phyloP scores from a whole-genome alignment of 2,329 filamentous ascomycete species.

The Hansfordia pulvinata region DNA sequence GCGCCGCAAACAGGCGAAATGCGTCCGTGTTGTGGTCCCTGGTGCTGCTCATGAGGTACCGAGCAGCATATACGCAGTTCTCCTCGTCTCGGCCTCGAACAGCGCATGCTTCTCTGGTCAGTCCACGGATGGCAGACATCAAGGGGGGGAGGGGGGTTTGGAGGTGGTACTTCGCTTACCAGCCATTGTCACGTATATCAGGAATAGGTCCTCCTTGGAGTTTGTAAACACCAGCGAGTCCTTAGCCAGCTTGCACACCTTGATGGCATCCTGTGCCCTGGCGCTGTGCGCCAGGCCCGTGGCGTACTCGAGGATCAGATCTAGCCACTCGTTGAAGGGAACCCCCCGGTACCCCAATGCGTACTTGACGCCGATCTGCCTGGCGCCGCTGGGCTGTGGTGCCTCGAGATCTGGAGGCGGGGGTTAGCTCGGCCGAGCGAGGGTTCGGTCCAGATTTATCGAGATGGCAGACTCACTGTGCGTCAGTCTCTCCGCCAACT shows the following conservation, averaged over 20 bases:
- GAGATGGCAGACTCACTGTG: constrained; percentile 27
- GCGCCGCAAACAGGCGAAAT: constrained; percentile 67
- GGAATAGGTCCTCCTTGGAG: constrained; percentile 49
- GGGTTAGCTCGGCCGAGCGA: not conserved
- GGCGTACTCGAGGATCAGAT: constrained; percentile 80
- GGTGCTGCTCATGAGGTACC: constrained; percentile 75
- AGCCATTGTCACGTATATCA: constrained; percentile 68
- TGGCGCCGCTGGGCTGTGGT: constrained; percentile 15
- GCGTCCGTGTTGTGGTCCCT: constrained; percentile 69
- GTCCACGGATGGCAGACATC: not conserved
- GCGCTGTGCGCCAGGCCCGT: constrained; percentile 58
- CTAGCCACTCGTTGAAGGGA: constrained; percentile 72
- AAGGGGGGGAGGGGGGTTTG: not conserved
- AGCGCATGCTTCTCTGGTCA: constrained; percentile 51
- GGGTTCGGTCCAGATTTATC: not conserved
- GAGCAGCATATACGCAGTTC: constrained; percentile 55
- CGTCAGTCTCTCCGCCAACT: constrained; percentile 41
- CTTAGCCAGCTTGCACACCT: constrained; percentile 62
- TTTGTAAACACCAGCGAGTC: constrained; percentile 76
- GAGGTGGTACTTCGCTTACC: constrained; percentile 27
- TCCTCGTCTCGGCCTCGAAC: constrained; percentile 71
- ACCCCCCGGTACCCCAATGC: constrained; percentile 50
- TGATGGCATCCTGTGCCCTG: constrained; percentile 61
- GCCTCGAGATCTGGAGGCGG: constrained; percentile 19
- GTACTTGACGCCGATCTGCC: constrained; percentile 11